Evolutionary conservation across 2,329 filamentous ascomycete genomes (phyloP).

Genomic region (Phialophora expanda): DNA sequence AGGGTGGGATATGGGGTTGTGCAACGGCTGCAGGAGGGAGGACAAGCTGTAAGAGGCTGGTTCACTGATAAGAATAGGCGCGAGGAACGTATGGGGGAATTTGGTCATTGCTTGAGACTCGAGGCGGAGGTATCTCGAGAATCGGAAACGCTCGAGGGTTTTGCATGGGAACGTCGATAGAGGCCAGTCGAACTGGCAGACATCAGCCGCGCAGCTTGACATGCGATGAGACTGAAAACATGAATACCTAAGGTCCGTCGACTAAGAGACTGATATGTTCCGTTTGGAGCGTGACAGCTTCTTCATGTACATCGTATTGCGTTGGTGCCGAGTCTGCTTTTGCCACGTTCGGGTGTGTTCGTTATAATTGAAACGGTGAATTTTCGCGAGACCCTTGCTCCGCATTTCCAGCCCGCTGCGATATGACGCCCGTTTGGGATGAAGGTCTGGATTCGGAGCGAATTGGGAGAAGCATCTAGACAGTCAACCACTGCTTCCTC

Average conservation of each 20-base stretch:
- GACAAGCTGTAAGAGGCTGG: conserved; percentile 16
- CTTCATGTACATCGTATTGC: conserved; percentile 1
- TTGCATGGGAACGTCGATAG: conserved; percentile 1
- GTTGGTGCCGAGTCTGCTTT: neutral
- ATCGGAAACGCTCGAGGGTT: neutral
- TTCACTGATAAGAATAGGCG: conserved; percentile 12
- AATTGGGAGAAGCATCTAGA: neutral
- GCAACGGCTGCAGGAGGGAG: neutral
- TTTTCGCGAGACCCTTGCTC: conserved; percentile 1
- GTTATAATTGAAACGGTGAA: conserved; percentile 3
- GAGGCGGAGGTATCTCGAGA: conserved; percentile 7
- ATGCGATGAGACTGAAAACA: neutral
- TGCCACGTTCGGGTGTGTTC: conserved; percentile 1
- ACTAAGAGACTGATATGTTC: neutral
- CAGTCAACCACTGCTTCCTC: neutral
- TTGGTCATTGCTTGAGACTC: neutral
- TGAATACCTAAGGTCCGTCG: neutral
- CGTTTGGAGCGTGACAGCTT: neutral
- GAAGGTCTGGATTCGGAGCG: neutral
- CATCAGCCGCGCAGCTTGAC: neutral
- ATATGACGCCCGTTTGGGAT: neutral
- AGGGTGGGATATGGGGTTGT: conserved; percentile 14
- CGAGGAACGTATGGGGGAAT: conserved; percentile 3
- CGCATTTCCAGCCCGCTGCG: neutral
- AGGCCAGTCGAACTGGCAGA: neutral